phyloP scores from a whole-genome alignment of 2,329 filamentous ascomycete genomes.

The Leptodontidium sp. region DNA sequence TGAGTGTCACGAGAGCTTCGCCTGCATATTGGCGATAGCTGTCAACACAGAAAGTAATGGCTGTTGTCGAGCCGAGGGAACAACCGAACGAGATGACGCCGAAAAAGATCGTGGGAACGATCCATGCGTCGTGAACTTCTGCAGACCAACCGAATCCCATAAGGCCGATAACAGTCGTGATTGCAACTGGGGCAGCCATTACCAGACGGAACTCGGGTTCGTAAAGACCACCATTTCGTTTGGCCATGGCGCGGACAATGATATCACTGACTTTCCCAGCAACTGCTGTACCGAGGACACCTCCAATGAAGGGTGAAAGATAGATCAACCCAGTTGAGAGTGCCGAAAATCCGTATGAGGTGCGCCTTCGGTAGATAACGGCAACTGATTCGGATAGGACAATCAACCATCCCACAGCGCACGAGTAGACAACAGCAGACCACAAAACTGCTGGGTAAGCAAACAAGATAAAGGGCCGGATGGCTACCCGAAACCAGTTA shows the following conservation, averaged over 20 bases:
- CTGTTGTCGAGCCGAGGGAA: slow-evolving; percentile 85
- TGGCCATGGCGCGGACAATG: slow-evolving; percentile 82
- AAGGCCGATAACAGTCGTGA: slow-evolving; percentile 83
- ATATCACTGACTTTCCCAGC: slow-evolving; percentile 88
- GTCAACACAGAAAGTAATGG: slow-evolving; percentile 94
- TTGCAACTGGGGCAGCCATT: slow-evolving; percentile 82
- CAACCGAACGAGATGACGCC: slow-evolving; percentile 93
- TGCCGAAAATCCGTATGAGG: slow-evolving; percentile 81
- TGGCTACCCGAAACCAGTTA: slow-evolving; percentile 79
- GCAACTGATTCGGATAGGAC: slow-evolving; percentile 90
- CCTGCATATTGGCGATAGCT: slow-evolving; percentile 93
- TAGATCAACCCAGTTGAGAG: slow-evolving; percentile 88
- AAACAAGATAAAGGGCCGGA: slow-evolving; percentile 85
- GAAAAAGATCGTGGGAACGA: slow-evolving; percentile 93
- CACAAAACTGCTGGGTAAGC: slow-evolving; percentile 90
- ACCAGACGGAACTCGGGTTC: slow-evolving; percentile 93
- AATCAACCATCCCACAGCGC: slow-evolving; percentile 94
- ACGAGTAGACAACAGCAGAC: slow-evolving; percentile 84
- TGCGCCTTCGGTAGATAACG: slow-evolving; percentile 75
- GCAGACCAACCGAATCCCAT: slow-evolving; percentile 98
- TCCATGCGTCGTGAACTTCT: slow-evolving; percentile 77
- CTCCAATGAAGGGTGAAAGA: slow-evolving; percentile 87
- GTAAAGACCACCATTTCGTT: slow-evolving; percentile 90
- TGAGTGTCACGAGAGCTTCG: slow-evolving; percentile 92
- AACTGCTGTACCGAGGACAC: slow-evolving; percentile 88